Evolutionary conservation across 176 grass and related monocot species (phyloP).

Genomic region (Carex littledalei): DNA sequence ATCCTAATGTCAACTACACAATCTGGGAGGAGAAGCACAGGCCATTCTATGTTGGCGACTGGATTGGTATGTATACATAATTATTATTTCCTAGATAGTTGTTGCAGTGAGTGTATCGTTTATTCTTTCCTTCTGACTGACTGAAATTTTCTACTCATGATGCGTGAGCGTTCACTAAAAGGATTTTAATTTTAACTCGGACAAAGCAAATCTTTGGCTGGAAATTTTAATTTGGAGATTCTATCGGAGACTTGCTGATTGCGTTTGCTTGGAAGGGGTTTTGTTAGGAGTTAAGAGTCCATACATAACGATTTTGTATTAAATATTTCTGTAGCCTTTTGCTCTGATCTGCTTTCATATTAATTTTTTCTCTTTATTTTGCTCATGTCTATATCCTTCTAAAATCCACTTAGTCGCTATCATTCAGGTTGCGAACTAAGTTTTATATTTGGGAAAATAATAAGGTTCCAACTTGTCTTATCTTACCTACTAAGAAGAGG

Average conservation of each 20-base stretch:
- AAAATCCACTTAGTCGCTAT: not conserved
- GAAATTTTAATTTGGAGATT: not conserved
- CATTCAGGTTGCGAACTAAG: not conserved
- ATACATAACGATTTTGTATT: not conserved
- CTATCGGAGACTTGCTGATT: not conserved
- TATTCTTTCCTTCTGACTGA: not conserved
- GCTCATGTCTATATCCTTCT: not conserved
- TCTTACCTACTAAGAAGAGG: not conserved
- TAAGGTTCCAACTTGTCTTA: not conserved
- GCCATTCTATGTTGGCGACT: conserved; percentile 91
- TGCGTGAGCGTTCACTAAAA: not conserved
- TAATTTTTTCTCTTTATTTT: not conserved
- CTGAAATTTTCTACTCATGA: not conserved
- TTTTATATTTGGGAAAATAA: not conserved
- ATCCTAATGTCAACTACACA: conserved; percentile 85
- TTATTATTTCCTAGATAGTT: not conserved
- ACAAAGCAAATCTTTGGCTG: not conserved
- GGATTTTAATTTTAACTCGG: not conserved
- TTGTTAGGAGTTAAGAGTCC: not conserved
- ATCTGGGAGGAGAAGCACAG: conserved; percentile 59
- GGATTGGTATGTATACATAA: conserved; percentile 51
- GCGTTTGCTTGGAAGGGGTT: not conserved
- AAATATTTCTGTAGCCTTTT: not conserved
- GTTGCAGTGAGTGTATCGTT: not conserved
- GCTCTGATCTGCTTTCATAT: not conserved